Evolutionary conservation across 2,329 filamentous ascomycete species (phyloP), one percentile per base, ranked within the genome.

Genomic region (Ophiocordyceps camponoti-floridani): DNA sequence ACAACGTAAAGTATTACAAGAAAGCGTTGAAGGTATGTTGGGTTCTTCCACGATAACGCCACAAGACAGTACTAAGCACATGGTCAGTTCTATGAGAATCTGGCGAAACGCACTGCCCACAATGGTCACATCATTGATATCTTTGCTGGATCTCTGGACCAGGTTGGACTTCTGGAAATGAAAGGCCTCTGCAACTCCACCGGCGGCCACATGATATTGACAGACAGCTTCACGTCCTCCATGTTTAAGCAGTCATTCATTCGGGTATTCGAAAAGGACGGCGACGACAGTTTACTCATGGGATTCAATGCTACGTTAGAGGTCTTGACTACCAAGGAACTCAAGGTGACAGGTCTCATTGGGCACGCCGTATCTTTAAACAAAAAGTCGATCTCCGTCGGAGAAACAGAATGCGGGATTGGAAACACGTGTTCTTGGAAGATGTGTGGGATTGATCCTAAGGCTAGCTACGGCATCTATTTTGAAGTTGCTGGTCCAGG

Each of bases 231-330:
- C 61, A 96, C 89, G 4, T 93, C 91, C 0, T 96, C 89, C 47
- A 95, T 98, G 81, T 98, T 96, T 72, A 95, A 91, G 67, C 91
- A 98, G 61, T 96, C 91, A 0, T 98, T 98, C 57, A 82, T 94
- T 44, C 82, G 93, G 47, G 80, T 98, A 16, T 98, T 98, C 58
- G 91, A 98, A 60, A 95, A 95, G 64, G 91, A 98, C 58, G 85
- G 75, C 2, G 82, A 94, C 47, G 91, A 95, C 52, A 94, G 95
- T 59, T 73, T 98, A 13, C 66, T 94, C 10, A 98, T 98, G 91
- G 91, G 87, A 41, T 98, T 98, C 70, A 98, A 98, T 58, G 91
- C 87, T 30, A 87, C 88, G 11, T 72, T 98, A 12, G 91, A 98
- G 62, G 89, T 96, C 14, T 67, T 98, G 35, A 98, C 91, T 1